Conservation (phyloP, 2,329 filamentous ascomycete species). For the Ophiostoma piceae region DNA sequence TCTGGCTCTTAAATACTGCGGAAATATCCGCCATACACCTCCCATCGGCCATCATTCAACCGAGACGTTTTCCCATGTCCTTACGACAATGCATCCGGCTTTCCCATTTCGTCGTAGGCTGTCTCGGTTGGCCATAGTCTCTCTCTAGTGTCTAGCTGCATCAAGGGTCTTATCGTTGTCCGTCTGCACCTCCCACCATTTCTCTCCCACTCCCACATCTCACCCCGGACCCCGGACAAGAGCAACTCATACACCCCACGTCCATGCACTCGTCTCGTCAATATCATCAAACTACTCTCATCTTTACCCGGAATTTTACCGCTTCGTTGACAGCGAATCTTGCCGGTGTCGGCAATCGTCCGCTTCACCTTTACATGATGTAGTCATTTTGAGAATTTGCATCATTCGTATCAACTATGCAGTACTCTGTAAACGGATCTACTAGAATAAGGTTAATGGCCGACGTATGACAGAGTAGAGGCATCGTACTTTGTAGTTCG, state of each 20-base stretch:
- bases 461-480: no score
- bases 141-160: background rate
- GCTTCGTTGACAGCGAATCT: background rate
- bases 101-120: background rate
- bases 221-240: background rate
- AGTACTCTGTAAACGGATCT: no score
- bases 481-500: no score
- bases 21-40: no score
- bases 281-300: background rate
- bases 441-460: no score
- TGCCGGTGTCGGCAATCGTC: background rate
- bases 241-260: background rate
- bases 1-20: background rate
- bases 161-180: background rate
- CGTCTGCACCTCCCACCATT: background rate
- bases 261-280: background rate
- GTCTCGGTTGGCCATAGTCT: background rate
- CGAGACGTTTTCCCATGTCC: background rate
- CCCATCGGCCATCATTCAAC: constrained; percentile 2
- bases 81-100: background rate
- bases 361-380: background rate
- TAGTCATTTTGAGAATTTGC: background rate
- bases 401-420: no score
- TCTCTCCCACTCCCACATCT: background rate
- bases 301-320: background rate